Percentiles rank a stretch among this genome's conserved stretches.
Conservation (phyloP, 495 filamentous ascomycete species). For the Viridothelium virens region DNA sequence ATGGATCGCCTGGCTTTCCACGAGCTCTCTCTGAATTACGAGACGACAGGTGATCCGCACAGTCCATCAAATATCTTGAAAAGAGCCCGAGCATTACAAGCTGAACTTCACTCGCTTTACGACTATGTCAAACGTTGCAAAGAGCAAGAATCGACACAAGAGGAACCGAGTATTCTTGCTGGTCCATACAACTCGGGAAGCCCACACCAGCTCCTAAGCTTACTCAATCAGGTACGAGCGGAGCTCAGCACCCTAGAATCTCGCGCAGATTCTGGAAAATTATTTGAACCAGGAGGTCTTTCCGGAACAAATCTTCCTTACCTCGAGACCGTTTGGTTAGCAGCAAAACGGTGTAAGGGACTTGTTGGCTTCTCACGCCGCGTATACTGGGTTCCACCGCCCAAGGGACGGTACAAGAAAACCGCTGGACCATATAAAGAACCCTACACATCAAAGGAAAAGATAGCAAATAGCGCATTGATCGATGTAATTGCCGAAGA, state of each 20-base stretch:
- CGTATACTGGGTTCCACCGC: constrained; percentile 12
- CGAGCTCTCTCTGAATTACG: neutral
- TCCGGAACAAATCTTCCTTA: constrained; percentile 31
- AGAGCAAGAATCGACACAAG: neutral
- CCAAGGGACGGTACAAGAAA: neutral
- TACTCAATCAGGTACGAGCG: neutral
- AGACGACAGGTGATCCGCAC: neutral
- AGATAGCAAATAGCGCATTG: constrained; percentile 20
- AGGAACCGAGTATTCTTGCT: too few relatives aligned
- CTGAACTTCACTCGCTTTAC: neutral
- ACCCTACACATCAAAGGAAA: constrained; percentile 11
- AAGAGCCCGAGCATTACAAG: neutral
- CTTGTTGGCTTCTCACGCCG: constrained; percentile 28
- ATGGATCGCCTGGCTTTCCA: neutral
- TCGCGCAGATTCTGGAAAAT: constrained; percentile 1
- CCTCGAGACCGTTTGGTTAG: constrained; percentile 32
- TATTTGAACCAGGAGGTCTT: constrained; percentile 1
- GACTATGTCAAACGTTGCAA: neutral
- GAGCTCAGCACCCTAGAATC: constrained; percentile 6
- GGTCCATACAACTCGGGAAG: too few relatives aligned
- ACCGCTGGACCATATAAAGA: neutral
- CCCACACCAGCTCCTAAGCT: neutral
- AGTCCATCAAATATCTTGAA: neutral
- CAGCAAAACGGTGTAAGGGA: constrained; percentile 31
- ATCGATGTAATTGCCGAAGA: constrained; percentile 32